Percentiles rank a stretch among this genome's conserved stretches.
These are phyloP conservation scores for Fusarium solani-melongenae DNA, from an alignment of 2,329 filamentous ascomycete species.

Conservation along the genomic window DNA sequence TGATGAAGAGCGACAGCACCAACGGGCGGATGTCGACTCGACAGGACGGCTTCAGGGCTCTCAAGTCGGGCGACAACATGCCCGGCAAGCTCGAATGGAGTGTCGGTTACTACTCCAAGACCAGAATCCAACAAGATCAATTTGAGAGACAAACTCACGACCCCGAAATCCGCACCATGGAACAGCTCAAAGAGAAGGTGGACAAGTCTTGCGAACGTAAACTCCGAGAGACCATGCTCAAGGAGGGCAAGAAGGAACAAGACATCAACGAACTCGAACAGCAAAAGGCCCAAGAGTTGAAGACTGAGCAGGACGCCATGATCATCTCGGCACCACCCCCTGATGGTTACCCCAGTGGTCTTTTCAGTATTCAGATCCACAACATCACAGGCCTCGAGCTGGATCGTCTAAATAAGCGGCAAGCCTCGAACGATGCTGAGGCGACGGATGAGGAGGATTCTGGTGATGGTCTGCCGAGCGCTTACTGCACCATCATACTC, in stretches of 20 bases:
- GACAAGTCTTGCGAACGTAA: conserved; percentile 66
- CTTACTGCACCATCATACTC: conserved; percentile 78
- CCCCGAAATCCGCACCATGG: conserved; percentile 64
- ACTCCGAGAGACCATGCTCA: conserved; percentile 69
- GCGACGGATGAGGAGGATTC: conserved; percentile 67
- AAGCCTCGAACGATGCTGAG: conserved; percentile 58
- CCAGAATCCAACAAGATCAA: conserved; percentile 70
- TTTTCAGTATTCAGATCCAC: conserved; percentile 77
- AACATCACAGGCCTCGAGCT: conserved; percentile 77
- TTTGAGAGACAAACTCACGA: conserved; percentile 71
- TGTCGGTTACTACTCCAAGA: conserved; percentile 78
- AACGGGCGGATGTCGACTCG: conserved; percentile 72
- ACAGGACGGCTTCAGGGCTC: conserved; percentile 72
- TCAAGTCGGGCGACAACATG: conserved; percentile 74
- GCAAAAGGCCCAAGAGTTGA: conserved; percentile 74
- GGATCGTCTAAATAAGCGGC: conserved; percentile 67
- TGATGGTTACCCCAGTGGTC: conserved; percentile 69
- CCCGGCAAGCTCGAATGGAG: conserved; percentile 76
- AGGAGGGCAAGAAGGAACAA: conserved; percentile 58
- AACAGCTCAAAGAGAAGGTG: conserved; percentile 70
- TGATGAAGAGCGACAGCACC: conserved; percentile 70
- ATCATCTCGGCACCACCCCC: conserved; percentile 76
- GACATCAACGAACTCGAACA: conserved; percentile 73
- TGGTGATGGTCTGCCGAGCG: conserved; percentile 73
- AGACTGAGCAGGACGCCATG: conserved; percentile 69